Conservation (phyloP, 345 rosid species). For the Euclidium syriacum region DNA sequence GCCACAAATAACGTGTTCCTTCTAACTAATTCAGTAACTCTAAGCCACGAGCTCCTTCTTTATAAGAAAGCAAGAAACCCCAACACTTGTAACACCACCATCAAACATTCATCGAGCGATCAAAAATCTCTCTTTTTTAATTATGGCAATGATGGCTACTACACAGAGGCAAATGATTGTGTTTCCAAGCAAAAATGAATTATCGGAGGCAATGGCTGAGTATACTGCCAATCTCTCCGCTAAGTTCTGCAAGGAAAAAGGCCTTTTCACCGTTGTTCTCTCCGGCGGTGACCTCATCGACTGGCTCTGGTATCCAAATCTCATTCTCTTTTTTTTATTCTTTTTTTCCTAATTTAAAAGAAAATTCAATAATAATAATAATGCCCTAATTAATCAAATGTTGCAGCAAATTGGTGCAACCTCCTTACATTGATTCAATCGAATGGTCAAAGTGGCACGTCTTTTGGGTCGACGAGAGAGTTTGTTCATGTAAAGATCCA, state of each 20-base stretch:
- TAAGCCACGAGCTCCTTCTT: background rate
- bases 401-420: slow-evolving; percentile 51
- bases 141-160: slow-evolving; percentile 4
- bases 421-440: slow-evolving; percentile 48
- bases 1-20: background rate
- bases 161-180: background rate
- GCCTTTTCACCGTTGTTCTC: slow-evolving; percentile 60
- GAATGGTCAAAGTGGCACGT: slow-evolving; percentile 93
- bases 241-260: slow-evolving; percentile 53
- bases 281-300: slow-evolving; percentile 72
- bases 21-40: background rate
- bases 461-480: slow-evolving; percentile 91
- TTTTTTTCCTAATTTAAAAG: background rate
- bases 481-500: slow-evolving; percentile 63
- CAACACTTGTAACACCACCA: background rate
- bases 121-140: background rate
- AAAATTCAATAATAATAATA: background rate
- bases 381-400: background rate
- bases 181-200: slow-evolving; percentile 19
- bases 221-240: slow-evolving; percentile 60
- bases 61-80: background rate
- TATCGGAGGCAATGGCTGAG: slow-evolving; percentile 54
- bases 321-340: background rate
- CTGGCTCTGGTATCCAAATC: slow-evolving; percentile 45
- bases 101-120: background rate